phyloP scores from a whole-genome alignment of 2,329 filamentous ascomycete genomes.

The Gliomastix tumulicola region DNA sequence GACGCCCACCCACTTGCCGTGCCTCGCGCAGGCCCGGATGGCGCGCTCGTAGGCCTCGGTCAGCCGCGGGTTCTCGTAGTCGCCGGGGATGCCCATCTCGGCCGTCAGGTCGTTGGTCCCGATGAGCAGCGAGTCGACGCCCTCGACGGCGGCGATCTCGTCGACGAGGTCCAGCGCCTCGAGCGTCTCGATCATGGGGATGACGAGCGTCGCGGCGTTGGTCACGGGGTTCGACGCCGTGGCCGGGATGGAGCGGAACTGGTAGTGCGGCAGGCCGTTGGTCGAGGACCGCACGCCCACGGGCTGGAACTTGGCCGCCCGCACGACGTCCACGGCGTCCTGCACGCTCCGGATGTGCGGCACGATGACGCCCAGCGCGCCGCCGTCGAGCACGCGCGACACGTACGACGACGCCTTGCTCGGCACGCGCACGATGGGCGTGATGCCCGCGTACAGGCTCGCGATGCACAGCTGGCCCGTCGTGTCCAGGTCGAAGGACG shows the following conservation, averaged over 20 bases:
- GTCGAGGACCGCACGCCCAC: constrained; percentile 12
- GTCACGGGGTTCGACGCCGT: constrained; percentile 10
- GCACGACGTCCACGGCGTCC: constrained; percentile 12
- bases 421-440: constrained; percentile 21
- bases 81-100: constrained; percentile 13
- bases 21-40: constrained; percentile 26
- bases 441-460: constrained; percentile 14
- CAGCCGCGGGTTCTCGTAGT: constrained; percentile 11
- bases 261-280: constrained; percentile 12
- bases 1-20: constrained; percentile 28
- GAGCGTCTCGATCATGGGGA: constrained; percentile 18
- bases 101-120: constrained; percentile 20
- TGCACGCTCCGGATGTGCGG: constrained; percentile 9
- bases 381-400: constrained; percentile 19
- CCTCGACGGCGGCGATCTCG: constrained; percentile 18
- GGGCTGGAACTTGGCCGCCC: constrained; percentile 15
- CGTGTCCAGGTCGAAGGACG: constrained; percentile 15
- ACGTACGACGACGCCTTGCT: constrained; percentile 19
- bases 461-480: constrained; percentile 16
- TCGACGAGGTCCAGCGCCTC: constrained; percentile 15
- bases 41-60: constrained; percentile 17
- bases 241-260: constrained; percentile 6
- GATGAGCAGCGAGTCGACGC: constrained; percentile 20
- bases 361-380: constrained; percentile 16
- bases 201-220: constrained; percentile 11